phyloP scores from a whole-genome alignment of 1,139 yeast genomes.

The Taphrina wiesneri region DNA sequence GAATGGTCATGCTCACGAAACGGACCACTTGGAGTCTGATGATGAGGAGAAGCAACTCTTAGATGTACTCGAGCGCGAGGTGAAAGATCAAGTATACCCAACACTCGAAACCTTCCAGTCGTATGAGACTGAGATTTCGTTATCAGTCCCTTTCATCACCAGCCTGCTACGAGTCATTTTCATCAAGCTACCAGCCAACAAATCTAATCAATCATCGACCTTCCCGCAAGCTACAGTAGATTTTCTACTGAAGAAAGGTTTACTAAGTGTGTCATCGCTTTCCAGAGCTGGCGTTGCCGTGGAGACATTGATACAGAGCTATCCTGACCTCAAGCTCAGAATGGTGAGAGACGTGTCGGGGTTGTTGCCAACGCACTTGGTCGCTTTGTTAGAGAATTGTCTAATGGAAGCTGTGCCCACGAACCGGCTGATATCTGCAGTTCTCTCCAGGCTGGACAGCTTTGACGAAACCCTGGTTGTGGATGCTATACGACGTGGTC shows the following conservation, averaged over 20 bases:
- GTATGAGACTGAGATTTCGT: constrained; percentile 1
- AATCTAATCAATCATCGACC: neutral
- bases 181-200: neutral
- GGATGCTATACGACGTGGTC: neutral
- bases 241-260: constrained; percentile 8
- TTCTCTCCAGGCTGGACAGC: neutral
- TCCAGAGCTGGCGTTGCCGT: neutral
- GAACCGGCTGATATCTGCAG: neutral
- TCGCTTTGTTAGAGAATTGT: neutral
- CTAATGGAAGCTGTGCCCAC: neutral
- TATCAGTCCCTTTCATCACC: constrained; percentile 14
- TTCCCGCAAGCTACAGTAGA: constrained; percentile 13
- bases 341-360: constrained; percentile 8
- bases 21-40: neutral
- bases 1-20: neutral
- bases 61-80: neutral
- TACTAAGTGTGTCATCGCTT: neutral
- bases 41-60: neutral
- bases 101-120: neutral
- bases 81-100: neutral
- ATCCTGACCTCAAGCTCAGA: neutral
- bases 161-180: constrained; percentile 6
- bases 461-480: constrained; percentile 9
- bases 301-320: neutral
- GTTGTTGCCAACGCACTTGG: constrained; percentile 7